These are phyloP conservation scores for Lodderomyces parapsilosis DNA, from an alignment of 1,139 yeast species.

Conservation along the genomic window DNA sequence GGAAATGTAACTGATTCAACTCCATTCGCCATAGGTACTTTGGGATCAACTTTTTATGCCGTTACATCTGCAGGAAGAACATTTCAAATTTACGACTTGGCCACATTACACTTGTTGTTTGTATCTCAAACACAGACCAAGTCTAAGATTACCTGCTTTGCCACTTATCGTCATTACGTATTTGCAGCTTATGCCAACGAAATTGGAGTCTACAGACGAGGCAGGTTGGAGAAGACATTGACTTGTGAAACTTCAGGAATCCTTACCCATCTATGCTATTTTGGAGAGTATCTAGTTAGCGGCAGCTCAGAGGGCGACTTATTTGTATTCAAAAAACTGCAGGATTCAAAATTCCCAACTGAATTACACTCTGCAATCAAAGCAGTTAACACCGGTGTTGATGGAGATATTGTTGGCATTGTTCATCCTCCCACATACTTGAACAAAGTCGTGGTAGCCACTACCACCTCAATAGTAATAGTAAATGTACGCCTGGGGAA, in stretches of 20 bases:
- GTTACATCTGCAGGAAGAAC: conserved; percentile 89
- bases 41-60: conserved; percentile 84
- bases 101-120: conserved; percentile 80
- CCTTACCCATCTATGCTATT: conserved; percentile 54
- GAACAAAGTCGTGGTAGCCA: conserved; percentile 80
- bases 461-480: conserved; percentile 60
- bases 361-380: conserved; percentile 65
- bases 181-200: conserved; percentile 73
- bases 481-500: conserved; percentile 80
- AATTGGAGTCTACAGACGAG: conserved; percentile 82
- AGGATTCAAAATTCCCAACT: conserved; percentile 51
- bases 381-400: conserved; percentile 50
- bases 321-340: conserved; percentile 61
- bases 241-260: conserved; percentile 31
- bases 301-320: conserved; percentile 52
- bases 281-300: conserved; percentile 80
- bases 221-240: conserved; percentile 62
- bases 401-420: conserved; percentile 69
- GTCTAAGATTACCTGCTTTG: conserved; percentile 63
- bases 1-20: conserved; percentile 76
- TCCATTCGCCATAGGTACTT: conserved; percentile 85
- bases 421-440: conserved; percentile 89
- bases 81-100: conserved; percentile 92
- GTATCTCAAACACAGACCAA: conserved; percentile 82
- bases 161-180: conserved; percentile 82